Percentiles rank a stretch among this genome's conserved stretches.
Conservation (phyloP, 257 asterid genomes). For the Nicotiana obtusifolia region DNA sequence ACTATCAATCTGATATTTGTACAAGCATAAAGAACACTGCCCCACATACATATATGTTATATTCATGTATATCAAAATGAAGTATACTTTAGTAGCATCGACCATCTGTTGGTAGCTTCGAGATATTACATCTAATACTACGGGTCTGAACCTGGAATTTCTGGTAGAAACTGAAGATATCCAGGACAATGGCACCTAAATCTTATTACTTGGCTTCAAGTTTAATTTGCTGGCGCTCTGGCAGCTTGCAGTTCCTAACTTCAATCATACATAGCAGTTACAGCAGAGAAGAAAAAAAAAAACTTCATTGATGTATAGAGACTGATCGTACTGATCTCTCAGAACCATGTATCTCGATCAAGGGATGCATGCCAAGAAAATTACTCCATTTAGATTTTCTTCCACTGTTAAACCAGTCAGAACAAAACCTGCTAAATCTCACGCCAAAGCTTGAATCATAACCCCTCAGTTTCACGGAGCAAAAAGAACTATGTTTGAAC, state of each 20-base stretch:
- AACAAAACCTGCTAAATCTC: neutral
- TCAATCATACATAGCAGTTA: neutral
- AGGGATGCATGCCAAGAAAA: neutral
- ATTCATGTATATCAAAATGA: neutral
- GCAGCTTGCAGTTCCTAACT: neutral
- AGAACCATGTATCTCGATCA: neutral
- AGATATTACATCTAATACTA: neutral
- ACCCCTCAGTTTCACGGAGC: neutral
- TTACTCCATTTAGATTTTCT: neutral
- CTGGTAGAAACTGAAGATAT: neutral
- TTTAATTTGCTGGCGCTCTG: neutral
- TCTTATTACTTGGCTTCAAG: neutral
- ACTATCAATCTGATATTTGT: neutral
- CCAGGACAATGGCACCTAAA: neutral
- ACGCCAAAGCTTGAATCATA: neutral
- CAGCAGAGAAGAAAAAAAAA: neutral
- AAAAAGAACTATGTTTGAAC: neutral
- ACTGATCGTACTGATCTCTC: neutral
- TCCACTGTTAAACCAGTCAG: neutral
- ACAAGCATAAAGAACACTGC: neutral
- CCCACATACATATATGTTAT: neutral
- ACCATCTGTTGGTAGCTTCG: neutral
- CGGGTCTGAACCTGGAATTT: neutral
- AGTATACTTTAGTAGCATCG: neutral
- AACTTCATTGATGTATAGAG: neutral